Evolutionary conservation across 257 asterid species (phyloP), one percentile per base, ranked within the genome.

Genomic region (Paulownia fortunei): DNA sequence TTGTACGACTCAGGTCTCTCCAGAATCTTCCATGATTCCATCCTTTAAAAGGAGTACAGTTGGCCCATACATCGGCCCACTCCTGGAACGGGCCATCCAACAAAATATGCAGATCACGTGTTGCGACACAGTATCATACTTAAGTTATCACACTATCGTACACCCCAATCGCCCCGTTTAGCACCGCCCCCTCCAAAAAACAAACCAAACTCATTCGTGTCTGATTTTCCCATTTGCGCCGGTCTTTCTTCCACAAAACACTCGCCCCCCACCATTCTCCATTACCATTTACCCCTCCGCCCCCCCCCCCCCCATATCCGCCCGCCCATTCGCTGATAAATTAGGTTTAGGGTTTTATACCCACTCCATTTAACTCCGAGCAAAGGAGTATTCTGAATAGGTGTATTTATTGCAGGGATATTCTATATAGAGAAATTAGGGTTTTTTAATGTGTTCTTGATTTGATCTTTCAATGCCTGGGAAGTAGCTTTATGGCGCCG

Each of bases 401-500:
- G 26, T 16, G 64, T 49, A 3, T 41, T 24, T 47, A 13, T 76
- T n/a, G 49, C 26, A 8, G 79, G 68, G 78, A 32, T 21, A 27
- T 27, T 42, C 42, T 72, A 0, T 44, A 61, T 42, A 15, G 80
- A 24, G 27, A 54, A 8, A 21, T 58, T 88, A 80, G 87, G 84
- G 84, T 81, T 87, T 71, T 68, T 69, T 44, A 18, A 44, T 39
- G 19, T 44, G 56, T 5, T 52, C 36, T 41, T 66, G 81, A 27
- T 39, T 80, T 76, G 84, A 72, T 75, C 73, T 69, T 89, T 82
- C 82, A 84, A 91, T 91, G 97, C 87, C 86, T 73, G 74, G 46
- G 72, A 27, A 65, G 81, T 65, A 49, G 49, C 51, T 63, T 67
- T 37, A 94, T 94, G 99, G 99, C 96, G 46, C 98, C 99, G 19